phyloP scores from a whole-genome alignment of 2,329 filamentous ascomycete species.

The Monilinia laxa region DNA sequence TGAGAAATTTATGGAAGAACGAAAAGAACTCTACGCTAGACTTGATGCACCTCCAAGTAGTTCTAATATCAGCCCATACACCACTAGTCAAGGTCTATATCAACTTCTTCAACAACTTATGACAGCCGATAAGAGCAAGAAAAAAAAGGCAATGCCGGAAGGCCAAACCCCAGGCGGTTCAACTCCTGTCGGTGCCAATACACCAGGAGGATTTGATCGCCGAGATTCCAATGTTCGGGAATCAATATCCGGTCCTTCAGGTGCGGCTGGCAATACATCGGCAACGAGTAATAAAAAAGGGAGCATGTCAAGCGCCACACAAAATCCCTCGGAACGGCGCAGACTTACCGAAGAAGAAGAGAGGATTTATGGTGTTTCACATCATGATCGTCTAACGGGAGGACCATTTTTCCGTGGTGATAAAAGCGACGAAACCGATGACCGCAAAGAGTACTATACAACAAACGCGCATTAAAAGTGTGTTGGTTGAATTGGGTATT shows the following conservation, averaged over 20 bases:
- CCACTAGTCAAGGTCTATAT: slow-evolving; percentile 76
- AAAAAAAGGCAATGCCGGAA: slow-evolving; percentile 70
- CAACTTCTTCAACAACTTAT: slow-evolving; percentile 80
- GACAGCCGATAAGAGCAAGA: slow-evolving; percentile 83
- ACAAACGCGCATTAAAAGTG: slow-evolving; percentile 71
- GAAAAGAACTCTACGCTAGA: slow-evolving; percentile 80
- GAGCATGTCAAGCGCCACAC: slow-evolving; percentile 26
- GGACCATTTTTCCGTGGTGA: slow-evolving; percentile 90
- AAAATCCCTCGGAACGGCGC: slow-evolving; percentile 54
- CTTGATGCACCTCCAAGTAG: slow-evolving; percentile 77
- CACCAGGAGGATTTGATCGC: slow-evolving; percentile 41
- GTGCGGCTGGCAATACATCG: slow-evolving; percentile 36
- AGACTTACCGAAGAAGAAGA: slow-evolving; percentile 75
- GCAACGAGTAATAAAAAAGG: slow-evolving; percentile 38
- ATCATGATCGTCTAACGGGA: slow-evolving; percentile 79
- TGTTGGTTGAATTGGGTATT: slow-evolving; percentile 70
- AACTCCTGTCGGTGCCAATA: slow-evolving; percentile 39
- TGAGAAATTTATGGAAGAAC: slow-evolving; percentile 82
- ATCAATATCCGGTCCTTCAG: slow-evolving; percentile 40
- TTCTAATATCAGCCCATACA: slow-evolving; percentile 71
- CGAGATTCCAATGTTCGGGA: slow-evolving; percentile 41
- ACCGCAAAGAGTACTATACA: slow-evolving; percentile 75
- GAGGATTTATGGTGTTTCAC: slow-evolving; percentile 76
- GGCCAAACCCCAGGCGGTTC: slow-evolving; percentile 46
- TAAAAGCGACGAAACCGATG: slow-evolving; percentile 74